These are phyloP conservation scores for Tripterygium wilfordii DNA, from an alignment of 177 flowering plant genomes.

Conservation along the genomic window DNA sequence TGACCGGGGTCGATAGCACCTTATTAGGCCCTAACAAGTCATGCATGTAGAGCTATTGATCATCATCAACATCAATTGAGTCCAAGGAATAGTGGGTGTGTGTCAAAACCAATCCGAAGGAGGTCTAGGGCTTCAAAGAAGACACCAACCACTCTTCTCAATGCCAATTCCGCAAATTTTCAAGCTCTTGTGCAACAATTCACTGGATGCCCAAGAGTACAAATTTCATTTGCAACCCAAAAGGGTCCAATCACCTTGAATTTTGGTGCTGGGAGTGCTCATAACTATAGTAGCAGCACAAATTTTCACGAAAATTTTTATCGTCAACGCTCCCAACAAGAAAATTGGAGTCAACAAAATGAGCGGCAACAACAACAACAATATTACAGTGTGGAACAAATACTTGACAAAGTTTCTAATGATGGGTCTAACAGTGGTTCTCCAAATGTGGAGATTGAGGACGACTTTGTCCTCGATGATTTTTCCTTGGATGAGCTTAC, in stretches of 20 bases:
- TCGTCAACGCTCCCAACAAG: too few relatives aligned
- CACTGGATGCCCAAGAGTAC: conserved; percentile 30
- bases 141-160: conserved; percentile 38
- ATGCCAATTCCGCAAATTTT: conserved; percentile 34
- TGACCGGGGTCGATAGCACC: neutral
- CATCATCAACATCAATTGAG: neutral
- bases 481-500: conserved; percentile 1
- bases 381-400: neutral
- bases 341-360: too few relatives aligned
- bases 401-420: neutral
- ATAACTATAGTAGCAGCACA: neutral
- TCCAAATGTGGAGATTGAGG: neutral
- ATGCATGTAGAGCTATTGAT: neutral
- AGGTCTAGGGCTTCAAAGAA: conserved; percentile 32
- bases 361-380: neutral
- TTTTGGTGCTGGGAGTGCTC: conserved; percentile 13
- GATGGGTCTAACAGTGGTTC: too few relatives aligned
- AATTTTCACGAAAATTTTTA: too few relatives aligned
- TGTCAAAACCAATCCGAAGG: conserved; percentile 14
- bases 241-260: conserved; percentile 32
- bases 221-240: conserved; percentile 6
- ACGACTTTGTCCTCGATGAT: conserved; percentile 1
- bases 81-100: neutral
- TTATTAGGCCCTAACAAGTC: neutral
- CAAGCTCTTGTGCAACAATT: conserved; percentile 40